phyloP scores from a whole-genome alignment of 2,329 filamentous ascomycete species.

The Didymella glomerata region DNA sequence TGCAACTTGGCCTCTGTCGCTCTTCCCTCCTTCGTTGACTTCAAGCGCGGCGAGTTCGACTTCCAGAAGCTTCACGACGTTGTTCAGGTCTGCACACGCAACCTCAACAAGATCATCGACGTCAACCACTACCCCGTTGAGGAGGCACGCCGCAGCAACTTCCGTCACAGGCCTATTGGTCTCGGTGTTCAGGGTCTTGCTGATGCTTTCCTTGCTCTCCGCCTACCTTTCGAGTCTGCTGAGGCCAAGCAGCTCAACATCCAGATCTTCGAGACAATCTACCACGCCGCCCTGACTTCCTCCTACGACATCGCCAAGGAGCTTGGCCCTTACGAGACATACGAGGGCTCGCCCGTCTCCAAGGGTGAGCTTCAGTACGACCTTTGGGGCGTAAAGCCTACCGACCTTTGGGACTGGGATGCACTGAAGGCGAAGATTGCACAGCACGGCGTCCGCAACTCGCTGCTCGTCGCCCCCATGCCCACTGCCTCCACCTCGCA shows the following conservation, averaged over 20 bases:
- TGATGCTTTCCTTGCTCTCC: constrained; percentile 95
- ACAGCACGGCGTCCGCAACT: constrained; percentile 93
- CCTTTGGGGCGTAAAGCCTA: constrained; percentile 96
- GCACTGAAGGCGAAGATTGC: constrained; percentile 88
- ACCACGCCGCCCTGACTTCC: constrained; percentile 90
- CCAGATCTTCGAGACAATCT: constrained; percentile 99
- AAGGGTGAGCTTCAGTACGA: constrained; percentile 97
- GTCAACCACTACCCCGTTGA: constrained; percentile 98
- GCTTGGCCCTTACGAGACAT: constrained; percentile 85
- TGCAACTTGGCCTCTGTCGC: constrained; percentile 97
- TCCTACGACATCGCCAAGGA: constrained; percentile 87
- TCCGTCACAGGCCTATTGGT: constrained; percentile 94
- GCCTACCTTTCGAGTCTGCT: constrained; percentile 94
- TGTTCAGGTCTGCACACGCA: constrained; percentile 87
- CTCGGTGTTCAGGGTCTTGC: constrained; percentile 97
- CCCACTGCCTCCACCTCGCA: constrained; percentile 96
- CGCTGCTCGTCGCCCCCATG: constrained; percentile 94
- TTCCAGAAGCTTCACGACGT: constrained; percentile 98
- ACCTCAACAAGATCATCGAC: constrained; percentile 98
- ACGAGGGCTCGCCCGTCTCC: constrained; percentile 91
- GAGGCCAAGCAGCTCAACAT: constrained; percentile 94
- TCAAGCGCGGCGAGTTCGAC: constrained; percentile 84
- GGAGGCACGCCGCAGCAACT: constrained; percentile 94
- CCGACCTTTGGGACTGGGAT: constrained; percentile 96
- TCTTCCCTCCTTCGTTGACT: constrained; percentile 89